Evolutionary conservation across 106 monocot species (phyloP).

Genomic region (Acorus gramineus): DNA sequence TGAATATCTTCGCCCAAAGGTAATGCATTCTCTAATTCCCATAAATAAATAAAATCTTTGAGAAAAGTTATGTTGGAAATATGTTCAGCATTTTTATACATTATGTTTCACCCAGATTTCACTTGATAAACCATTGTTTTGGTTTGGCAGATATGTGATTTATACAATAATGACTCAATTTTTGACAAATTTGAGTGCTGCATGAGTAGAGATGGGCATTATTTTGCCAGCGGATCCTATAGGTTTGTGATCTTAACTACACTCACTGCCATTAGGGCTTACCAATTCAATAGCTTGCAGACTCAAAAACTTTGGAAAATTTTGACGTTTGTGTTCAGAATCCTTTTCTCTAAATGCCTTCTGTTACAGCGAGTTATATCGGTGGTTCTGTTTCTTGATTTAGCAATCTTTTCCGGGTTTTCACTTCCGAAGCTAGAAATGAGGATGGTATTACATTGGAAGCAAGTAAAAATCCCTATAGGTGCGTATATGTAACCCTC

Average conservation of each 20-base stretch:
- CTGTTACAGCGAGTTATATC: not conserved
- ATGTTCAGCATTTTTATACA: not conserved
- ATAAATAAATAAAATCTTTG: not conserved
- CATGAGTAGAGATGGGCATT: conserved; percentile 29
- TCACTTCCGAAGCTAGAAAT: conserved; percentile 24
- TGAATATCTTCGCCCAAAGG: conserved; percentile 56
- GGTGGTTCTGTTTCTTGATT: conserved; percentile 9
- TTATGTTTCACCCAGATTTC: not conserved
- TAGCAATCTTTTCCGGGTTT: conserved; percentile 54
- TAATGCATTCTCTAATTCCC: conserved; percentile 4
- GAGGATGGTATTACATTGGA: conserved; percentile 36
- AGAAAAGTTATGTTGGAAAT: too few species aligned
- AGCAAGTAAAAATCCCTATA: conserved; percentile 45
- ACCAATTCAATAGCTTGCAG: not conserved
- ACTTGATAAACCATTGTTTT: not conserved
- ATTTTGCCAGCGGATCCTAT: conserved; percentile 53
- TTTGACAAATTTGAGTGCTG: conserved; percentile 59
- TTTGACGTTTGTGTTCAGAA: too few species aligned
- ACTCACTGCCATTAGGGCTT: not conserved
- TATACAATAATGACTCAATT: conserved; percentile 40
- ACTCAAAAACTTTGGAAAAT: too few species aligned
- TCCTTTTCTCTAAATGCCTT: not conserved
- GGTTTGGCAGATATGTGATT: conserved; percentile 33
- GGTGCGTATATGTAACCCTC: conserved; percentile 10
- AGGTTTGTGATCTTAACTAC: conserved; percentile 18